Evolutionary conservation across 164 flowering plant genomes (phyloP).

Genomic region (Warburgia ugandensis): DNA sequence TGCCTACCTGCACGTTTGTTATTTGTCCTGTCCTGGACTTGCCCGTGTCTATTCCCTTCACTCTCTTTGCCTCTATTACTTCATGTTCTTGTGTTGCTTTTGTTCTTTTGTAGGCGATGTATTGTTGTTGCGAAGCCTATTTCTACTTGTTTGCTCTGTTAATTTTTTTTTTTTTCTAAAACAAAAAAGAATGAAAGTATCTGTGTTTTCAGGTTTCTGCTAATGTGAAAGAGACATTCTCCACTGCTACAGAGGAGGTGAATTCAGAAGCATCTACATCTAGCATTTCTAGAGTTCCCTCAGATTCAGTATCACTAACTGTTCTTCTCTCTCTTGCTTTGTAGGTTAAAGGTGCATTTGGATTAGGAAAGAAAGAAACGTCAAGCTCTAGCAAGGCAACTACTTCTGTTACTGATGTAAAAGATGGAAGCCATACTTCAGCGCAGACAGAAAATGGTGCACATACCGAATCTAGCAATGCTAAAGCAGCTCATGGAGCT

Average conservation of each 20-base stretch:
- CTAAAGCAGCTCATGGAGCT: constrained; percentile 14
- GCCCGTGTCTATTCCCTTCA: too few species aligned
- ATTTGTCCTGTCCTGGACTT: too few species aligned
- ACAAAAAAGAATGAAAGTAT: too few species aligned
- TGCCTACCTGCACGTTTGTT: too few species aligned
- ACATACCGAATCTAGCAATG: constrained; percentile 34
- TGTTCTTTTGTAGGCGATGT: too few species aligned
- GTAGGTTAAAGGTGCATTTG: constrained; percentile 75
- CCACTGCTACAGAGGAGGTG: constrained; percentile 80
- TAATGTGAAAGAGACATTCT: constrained; percentile 71
- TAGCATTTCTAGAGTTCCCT: neutral
- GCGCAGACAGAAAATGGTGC: constrained; percentile 32
- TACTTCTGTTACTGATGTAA: constrained; percentile 20
- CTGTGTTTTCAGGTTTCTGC: constrained; percentile 84
- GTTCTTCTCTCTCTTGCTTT: constrained; percentile 2
- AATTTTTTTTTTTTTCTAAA: constrained; percentile 6
- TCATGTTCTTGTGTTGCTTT: too few species aligned
- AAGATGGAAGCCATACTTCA: constrained; percentile 29
- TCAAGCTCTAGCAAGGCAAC: constrained; percentile 28
- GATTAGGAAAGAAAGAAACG: constrained; percentile 48
- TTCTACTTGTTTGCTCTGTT: neutral
- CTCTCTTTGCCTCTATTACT: too few species aligned
- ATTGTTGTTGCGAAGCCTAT: too few species aligned
- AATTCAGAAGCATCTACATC: neutral
- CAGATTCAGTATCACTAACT: neutral